Conservation (phyloP, 495 filamentous ascomycete species). For the Daldinia loculata region DNA sequence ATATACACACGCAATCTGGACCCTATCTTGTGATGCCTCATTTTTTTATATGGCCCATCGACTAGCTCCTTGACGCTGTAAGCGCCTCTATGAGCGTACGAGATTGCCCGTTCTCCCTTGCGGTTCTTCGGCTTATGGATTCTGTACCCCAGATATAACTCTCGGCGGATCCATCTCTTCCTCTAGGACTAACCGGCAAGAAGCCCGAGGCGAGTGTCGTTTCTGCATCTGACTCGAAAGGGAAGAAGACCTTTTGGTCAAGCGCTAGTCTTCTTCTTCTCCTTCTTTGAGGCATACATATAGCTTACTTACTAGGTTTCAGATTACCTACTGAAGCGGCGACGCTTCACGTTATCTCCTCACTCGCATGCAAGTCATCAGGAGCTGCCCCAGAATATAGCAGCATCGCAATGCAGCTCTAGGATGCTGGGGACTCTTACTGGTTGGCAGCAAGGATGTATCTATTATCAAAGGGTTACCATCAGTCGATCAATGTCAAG, state of each 20-base stretch:
- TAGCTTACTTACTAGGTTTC: conserved; percentile 34
- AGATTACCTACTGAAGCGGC: conserved; percentile 22
- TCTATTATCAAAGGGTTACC: conserved; percentile 36
- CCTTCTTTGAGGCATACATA: conserved; percentile 13
- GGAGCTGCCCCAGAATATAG: conserved; percentile 32
- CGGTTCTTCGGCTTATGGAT: conserved; percentile 24
- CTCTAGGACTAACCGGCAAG: conserved; percentile 29
- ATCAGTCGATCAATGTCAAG: conserved; percentile 36
- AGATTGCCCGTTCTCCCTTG: conserved; percentile 27
- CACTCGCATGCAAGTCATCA: conserved; percentile 42
- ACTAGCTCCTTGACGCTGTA: conserved; percentile 36
- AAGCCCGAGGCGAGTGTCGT: conserved; percentile 28
- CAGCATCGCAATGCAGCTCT: conserved; percentile 25
- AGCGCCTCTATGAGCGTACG: conserved; percentile 32
- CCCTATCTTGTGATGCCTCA: conserved; percentile 36
- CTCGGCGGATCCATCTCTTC: conserved; percentile 19
- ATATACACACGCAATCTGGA: conserved; percentile 37
- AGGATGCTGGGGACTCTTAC: conserved; percentile 16
- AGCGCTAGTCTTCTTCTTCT: conserved; percentile 15
- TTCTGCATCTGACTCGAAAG: conserved; percentile 36
- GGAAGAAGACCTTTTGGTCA: conserved; percentile 21
- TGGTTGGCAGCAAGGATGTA: conserved; percentile 20
- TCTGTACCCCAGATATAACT: conserved; percentile 30
- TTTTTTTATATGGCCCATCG: conserved; percentile 16
- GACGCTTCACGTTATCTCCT: conserved; percentile 24